Percentiles rank a stretch among this genome's conserved stretches.
Evolutionary conservation across 176 grass and related monocot genomes (phyloP).

Genomic region (Carex cristatella): DNA sequence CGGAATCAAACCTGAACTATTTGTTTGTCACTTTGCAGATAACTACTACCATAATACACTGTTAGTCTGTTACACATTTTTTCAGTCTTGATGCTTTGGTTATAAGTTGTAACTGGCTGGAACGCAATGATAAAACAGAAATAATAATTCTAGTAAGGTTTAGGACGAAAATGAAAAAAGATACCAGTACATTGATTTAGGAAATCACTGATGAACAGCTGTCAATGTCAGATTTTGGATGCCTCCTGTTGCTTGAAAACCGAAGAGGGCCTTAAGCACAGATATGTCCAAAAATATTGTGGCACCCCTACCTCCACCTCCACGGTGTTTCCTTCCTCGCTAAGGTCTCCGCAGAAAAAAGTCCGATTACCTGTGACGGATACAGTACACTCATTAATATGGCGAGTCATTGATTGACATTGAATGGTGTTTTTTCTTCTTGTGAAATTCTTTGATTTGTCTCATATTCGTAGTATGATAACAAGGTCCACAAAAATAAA

Average conservation of each 20-base stretch:
- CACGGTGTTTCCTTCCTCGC: conserved; percentile 1
- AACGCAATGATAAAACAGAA: not conserved
- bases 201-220: not conserved
- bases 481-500: not conserved
- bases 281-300: not conserved
- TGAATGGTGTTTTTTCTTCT: not conserved
- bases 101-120: not conserved
- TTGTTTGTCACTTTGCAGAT: no score
- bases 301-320: not conserved
- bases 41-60: no score
- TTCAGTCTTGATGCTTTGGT: not conserved
- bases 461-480: not conserved
- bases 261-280: not conserved
- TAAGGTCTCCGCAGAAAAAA: not conserved
- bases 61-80: not conserved
- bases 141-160: not conserved
- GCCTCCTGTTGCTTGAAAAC: not conserved
- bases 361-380: not conserved
- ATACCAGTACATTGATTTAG: not conserved
- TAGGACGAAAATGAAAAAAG: not conserved
- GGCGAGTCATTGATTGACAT: not conserved
- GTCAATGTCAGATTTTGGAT: not conserved
- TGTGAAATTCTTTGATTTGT: not conserved
- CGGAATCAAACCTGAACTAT: no score
- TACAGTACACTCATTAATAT: not conserved